Evolutionary conservation across 139 green algal species (phyloP), one percentile per base, ranked within the genome.

Genomic region (Astrephomene gubernaculifera): DNA sequence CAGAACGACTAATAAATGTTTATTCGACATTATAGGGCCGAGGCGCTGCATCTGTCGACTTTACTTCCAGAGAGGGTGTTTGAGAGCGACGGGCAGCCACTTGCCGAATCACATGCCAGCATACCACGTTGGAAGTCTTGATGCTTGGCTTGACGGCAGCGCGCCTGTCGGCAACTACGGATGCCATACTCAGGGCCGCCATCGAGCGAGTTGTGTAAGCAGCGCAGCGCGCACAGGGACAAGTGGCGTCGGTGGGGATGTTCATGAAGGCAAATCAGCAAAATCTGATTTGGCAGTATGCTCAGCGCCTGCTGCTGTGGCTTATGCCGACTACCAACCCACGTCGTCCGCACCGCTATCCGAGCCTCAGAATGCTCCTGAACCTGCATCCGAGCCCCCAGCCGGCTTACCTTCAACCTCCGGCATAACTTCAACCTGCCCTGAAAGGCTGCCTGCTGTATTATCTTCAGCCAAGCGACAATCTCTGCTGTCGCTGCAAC

Each of bases 61-160:
- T n/a, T n/a, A n/a, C n/a, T n/a, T n/a, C n/a, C n/a, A n/a, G n/a
- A n/a, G n/a, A n/a, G n/a, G n/a, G n/a, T n/a, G n/a, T n/a, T n/a
- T n/a, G n/a, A n/a, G n/a, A n/a, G n/a, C n/a, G n/a, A n/a, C n/a
- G n/a, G n/a, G n/a, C n/a, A n/a, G n/a, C n/a, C n/a, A n/a, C n/a
- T n/a, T n/a, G n/a, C n/a, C n/a, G n/a, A n/a, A n/a, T n/a, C n/a
- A n/a, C 52, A 75, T 75, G 68, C 68, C 68, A 31, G 38, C 68
- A 5, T 39, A 75, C 35, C 68, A 75, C 2, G 68, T 75, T 33
- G 68, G 68, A 12, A 75, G 68, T 21, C 38, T 75, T 54, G 68
- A 75, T 31, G 24, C 68, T 35, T 75, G 68, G 68, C 68, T 75
- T 17, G 68, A 54, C 17, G 68, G 68, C 21, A 33, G 52, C 65